A percentile compares a stretch with the other conserved stretches of the same genome.
These are phyloP conservation scores for Toxicodendron radicans DNA, from an alignment of 345 rosid species.

Conservation along the genomic window DNA sequence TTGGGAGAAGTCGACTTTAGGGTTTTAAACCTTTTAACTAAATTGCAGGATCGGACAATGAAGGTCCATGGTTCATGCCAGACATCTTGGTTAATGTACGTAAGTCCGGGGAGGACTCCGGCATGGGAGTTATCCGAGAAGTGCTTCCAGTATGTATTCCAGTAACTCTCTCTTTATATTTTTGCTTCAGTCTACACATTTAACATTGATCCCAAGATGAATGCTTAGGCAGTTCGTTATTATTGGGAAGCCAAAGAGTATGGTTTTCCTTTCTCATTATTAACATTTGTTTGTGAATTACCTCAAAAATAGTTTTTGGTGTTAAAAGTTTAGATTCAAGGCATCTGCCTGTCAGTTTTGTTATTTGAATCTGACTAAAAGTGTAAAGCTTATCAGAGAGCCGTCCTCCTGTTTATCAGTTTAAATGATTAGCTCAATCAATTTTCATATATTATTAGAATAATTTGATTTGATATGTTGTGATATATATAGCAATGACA, in stretches of 20 bases:
- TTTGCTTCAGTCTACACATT: neutral
- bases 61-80: slow-evolving; percentile 83
- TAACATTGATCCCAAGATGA: neutral
- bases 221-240: too few relatives aligned
- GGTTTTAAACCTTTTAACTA: neutral
- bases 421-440: neutral
- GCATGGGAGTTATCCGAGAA: slow-evolving; percentile 73
- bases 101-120: slow-evolving; percentile 58
- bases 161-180: neutral
- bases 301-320: too few relatives aligned
- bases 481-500: neutral
- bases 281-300: too few relatives aligned
- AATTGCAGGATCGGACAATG: slow-evolving; percentile 71
- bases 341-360: neutral
- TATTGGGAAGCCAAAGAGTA: too few relatives aligned
- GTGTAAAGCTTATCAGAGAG: neutral
- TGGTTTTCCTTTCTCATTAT: too few relatives aligned
- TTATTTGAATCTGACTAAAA: neutral
- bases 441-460: neutral
- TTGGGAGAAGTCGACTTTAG: neutral
- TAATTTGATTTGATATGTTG: neutral
- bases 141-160: slow-evolving; percentile 66
- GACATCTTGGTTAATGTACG: slow-evolving; percentile 80
- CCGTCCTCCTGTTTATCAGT: neutral
- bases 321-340: too few relatives aligned